A percentile compares a stretch with the other conserved stretches of the same genome.
Conservation (phyloP, 495 filamentous ascomycete genomes). For the Articulospora tetracladia region DNA sequence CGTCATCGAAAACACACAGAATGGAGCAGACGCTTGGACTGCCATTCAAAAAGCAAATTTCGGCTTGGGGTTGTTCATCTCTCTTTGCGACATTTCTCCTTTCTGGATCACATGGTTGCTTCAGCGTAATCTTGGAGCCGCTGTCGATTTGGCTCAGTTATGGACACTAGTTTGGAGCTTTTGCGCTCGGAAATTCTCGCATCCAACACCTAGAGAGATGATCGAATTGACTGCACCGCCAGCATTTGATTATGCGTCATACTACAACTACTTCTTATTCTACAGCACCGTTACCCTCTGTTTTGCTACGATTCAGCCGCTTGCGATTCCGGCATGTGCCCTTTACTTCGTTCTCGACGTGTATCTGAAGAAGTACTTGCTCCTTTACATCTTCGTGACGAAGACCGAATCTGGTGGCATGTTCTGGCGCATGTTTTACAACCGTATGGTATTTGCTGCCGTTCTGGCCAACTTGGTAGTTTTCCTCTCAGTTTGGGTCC, state of each 20-base stretch:
- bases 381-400: conserved; percentile 92
- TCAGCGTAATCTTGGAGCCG: conserved; percentile 87
- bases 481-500: conserved; percentile 66
- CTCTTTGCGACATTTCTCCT: conserved; percentile 72
- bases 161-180: conserved; percentile 77
- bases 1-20: conserved; percentile 53
- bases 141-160: conserved; percentile 83
- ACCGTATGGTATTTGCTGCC: conserved; percentile 81
- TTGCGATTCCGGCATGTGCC: conserved; percentile 85
- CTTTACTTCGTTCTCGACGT: conserved; percentile 87
- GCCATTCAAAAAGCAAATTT: conserved; percentile 61
- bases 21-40: conserved; percentile 57
- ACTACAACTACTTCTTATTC: conserved; percentile 96
- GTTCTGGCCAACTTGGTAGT: conserved; percentile 77
- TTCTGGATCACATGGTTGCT: conserved; percentile 95
- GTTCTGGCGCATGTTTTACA: conserved; percentile 88
- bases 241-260: conserved; percentile 89
- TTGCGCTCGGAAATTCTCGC: conserved; percentile 75
- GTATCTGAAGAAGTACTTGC: conserved; percentile 89
- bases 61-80: conserved; percentile 55
- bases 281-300: conserved; percentile 87
- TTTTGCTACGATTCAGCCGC: conserved; percentile 82
- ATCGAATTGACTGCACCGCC: conserved; percentile 94
- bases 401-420: conserved; percentile 95
- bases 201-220: conserved; percentile 85